Conservation (phyloP, 164 flowering plant genomes). For the Annona squamosa region DNA sequence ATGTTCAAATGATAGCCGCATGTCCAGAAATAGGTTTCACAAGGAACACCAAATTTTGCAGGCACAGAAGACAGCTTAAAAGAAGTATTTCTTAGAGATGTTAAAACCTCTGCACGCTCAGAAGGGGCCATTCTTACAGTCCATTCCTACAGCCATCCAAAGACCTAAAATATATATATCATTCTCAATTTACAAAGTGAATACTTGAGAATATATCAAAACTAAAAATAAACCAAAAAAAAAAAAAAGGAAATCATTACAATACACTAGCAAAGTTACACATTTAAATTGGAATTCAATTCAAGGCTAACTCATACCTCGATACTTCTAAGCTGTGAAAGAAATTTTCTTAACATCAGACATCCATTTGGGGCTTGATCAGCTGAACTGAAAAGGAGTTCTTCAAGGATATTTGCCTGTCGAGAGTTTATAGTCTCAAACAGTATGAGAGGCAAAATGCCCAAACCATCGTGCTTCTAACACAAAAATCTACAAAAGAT, state of each 20-base stretch:
- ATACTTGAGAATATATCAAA: no score
- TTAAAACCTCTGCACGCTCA: constrained; percentile 43
- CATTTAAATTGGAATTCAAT: neutral
- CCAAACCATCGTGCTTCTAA: neutral
- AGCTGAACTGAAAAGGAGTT: constrained; percentile 38
- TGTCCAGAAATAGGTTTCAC: constrained; percentile 61
- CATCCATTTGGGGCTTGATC: constrained; percentile 26
- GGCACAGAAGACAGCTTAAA: constrained; percentile 39
- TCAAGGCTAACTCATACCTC: constrained; percentile 32
- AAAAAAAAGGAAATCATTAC: neutral
- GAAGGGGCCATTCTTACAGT: constrained; percentile 36
- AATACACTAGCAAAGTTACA: neutral
- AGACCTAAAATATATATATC: neutral
- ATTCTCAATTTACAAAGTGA: neutral
- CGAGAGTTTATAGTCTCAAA: constrained; percentile 7
- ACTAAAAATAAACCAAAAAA: no score
- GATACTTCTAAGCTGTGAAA: constrained; percentile 42
- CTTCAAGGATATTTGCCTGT: constrained; percentile 64
- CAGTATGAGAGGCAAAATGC: neutral
- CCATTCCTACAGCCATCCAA: constrained; percentile 46
- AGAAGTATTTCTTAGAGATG: constrained; percentile 34
- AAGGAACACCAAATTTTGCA: constrained; percentile 37
- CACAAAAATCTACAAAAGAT: neutral
- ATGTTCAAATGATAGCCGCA: constrained; percentile 62
- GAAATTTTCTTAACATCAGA: constrained; percentile 23